Percentiles rank a stretch among this genome's conserved stretches.
Conservation (phyloP, 129 eudicot species). For the Apium graveolens region DNA sequence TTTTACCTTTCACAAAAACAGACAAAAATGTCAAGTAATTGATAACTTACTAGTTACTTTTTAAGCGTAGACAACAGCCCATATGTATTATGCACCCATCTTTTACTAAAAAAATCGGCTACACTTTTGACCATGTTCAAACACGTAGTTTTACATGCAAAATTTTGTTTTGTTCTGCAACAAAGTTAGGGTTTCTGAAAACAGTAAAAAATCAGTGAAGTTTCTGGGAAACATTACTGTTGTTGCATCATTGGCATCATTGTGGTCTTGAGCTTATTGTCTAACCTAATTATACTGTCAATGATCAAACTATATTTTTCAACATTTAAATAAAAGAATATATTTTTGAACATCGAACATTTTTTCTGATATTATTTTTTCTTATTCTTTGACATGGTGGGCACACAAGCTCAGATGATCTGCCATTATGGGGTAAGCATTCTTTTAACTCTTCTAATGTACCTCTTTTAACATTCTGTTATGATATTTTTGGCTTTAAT, state of each 20-base stretch:
- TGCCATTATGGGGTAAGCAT: constrained; percentile 90
- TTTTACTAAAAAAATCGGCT: neutral
- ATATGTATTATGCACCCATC: neutral
- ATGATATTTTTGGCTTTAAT: neutral
- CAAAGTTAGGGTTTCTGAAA: neutral
- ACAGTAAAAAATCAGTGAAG: neutral
- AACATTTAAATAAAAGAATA: neutral
- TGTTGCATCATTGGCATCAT: too few species aligned
- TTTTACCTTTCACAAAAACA: neutral
- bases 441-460: constrained; percentile 13
- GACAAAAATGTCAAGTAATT: neutral
- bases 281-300: too few species aligned
- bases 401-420: constrained; percentile 57
- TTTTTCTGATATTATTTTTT: constrained; percentile 20
- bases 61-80: neutral
- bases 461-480: neutral
- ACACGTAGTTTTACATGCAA: neutral
- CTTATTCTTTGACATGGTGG: constrained; percentile 22
- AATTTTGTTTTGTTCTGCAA: neutral
- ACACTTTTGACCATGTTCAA: neutral
- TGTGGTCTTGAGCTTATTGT: neutral
- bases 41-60: neutral
- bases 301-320: neutral
- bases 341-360: too few species aligned
- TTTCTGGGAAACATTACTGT: neutral